Percentiles rank a stretch among this genome's conserved stretches.
Evolutionary conservation across 192 early-diverging fungal genomes (phyloP).

Genomic region (Dimargaris xerosporica): DNA sequence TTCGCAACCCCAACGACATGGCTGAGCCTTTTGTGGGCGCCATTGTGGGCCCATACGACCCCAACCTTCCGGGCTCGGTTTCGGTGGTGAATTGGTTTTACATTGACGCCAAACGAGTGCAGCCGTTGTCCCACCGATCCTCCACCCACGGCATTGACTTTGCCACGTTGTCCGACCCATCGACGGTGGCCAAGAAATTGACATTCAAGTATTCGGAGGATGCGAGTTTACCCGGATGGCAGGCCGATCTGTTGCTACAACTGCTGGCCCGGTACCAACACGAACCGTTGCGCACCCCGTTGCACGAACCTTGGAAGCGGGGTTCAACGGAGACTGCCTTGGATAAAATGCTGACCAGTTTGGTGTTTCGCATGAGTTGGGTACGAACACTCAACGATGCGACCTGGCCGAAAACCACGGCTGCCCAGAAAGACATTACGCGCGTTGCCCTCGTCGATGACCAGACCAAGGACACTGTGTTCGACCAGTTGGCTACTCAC

Average conservation of each 20-base stretch:
- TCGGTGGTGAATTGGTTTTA: constrained; percentile 85
- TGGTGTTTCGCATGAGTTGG: constrained; percentile 9
- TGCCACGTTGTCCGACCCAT: constrained; percentile 2
- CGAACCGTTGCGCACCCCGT: neutral
- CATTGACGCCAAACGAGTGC: constrained; percentile 19
- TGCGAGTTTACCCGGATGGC: neutral
- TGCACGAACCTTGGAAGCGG: constrained; percentile 3
- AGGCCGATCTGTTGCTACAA: constrained; percentile 1
- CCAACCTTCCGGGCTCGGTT: constrained; percentile 49
- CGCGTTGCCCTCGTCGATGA: no score
- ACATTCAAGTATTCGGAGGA: neutral
- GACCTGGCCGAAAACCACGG: no score
- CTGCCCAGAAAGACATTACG: no score
- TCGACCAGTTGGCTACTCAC: no score
- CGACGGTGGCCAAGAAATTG: neutral
- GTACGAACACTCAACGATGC: neutral
- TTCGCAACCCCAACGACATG: constrained; percentile 37
- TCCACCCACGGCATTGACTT: neutral
- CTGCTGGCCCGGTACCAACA: neutral
- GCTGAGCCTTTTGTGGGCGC: constrained; percentile 77
- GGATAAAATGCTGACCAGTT: constrained; percentile 8
- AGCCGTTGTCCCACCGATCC: neutral
- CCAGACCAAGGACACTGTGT: no score
- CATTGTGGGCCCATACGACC: constrained; percentile 81
- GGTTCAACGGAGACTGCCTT: neutral